Evolutionary conservation across 345 rosid species (phyloP), one percentile per base, ranked within the genome.

Genomic region (Eucalyptus microcorys): DNA sequence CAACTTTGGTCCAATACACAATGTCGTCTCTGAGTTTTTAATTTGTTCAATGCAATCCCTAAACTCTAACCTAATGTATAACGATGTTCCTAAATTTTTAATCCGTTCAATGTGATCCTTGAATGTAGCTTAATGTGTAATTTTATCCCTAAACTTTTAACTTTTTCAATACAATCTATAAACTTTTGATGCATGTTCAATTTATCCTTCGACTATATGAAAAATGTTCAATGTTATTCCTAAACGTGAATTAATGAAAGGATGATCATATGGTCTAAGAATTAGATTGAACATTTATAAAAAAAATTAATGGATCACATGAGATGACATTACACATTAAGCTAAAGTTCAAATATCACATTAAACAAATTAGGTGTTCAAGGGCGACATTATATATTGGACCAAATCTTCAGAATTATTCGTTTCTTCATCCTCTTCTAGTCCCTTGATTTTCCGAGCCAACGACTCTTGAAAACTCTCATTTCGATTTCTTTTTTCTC

Each of bases 101-200:
- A 53, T 24, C 1, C 0, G 1, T 55, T 55, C 6, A 4, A 10
- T 4, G 2, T 1, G 3, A 55, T 24, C 6, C 0, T 4, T 22
- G 5, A 22, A 55, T 8, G 5, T 55, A 21, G 0, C 11, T 10
- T 1, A 22, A 4, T 55, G 6, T 55, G 6, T 55, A 24, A 52
- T 52, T 0, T 52, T 19, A 0, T 19, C 6, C 6, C 1, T 55
- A 10, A 55, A 4, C 1, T 55, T 24, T 55, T 8, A 55, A 55
- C 1, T 4, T 24, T 24, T 55, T 55, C 6, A 55, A 55, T 24
- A 4, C 0, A 22, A 2, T 22, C 1, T 3, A 22, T 55, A 10
- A 55, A 24, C 6, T 55, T 2, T 55, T 22, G 0, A 24, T 55
- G 6, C 3, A 24, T 10, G 3, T 24, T 55, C 30, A 24, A 55